Evolutionary conservation across 495 filamentous ascomycete genomes (phyloP), one percentile per base, ranked within the genome.

Genomic region (Penicillium steckii): DNA sequence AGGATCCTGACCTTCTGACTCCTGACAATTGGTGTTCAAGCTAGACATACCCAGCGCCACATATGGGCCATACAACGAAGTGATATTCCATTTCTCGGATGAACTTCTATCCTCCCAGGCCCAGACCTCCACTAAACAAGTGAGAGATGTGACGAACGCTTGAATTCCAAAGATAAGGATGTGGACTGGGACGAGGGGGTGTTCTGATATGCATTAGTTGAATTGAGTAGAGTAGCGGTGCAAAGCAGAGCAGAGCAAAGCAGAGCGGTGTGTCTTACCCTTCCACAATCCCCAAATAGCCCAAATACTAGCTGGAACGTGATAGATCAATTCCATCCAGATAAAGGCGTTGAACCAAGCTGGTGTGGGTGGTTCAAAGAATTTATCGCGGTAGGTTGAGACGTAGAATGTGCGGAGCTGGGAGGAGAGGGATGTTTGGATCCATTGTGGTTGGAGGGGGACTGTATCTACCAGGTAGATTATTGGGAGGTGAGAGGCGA

Each of bases 291-390:
- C 83, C 42, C 74, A 57, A 32, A 86, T 66, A 0, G 79, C 82
- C 80, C 86, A 92, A 1, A 89, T 35, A 43, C 83, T 85, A 13
- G 86, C 58, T 1, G 90, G 90, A 2, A 86, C 62, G 55, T 90
- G 82, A 59, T 87, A 85, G 29, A 85, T 48, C 24, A 84, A 55
- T 70, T 95, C 90, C 65, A 90, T 75, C 66, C 78, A 84, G 23
- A 84, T 70, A 64, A 86, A 92, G 4, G 81, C 58, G 2, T 68
- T 71, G 67, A 93, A 92, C 85, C 89, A 96, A 40, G 73, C 72
- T 0, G 88, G 84, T 2, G 83, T 71, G 17, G 62, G 55, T 23
- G 74, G 73, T 40, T 79, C 76, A 64, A 91, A 88, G 73, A 91
- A 88, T 22, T 84, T 88, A 69, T 96, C 91, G 33, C 82, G 80